A percentile compares a stretch with the other conserved stretches of the same genome.
Evolutionary conservation across 2,329 filamentous ascomycete species (phyloP).

Genomic region (Aspergillus brasiliensis): DNA sequence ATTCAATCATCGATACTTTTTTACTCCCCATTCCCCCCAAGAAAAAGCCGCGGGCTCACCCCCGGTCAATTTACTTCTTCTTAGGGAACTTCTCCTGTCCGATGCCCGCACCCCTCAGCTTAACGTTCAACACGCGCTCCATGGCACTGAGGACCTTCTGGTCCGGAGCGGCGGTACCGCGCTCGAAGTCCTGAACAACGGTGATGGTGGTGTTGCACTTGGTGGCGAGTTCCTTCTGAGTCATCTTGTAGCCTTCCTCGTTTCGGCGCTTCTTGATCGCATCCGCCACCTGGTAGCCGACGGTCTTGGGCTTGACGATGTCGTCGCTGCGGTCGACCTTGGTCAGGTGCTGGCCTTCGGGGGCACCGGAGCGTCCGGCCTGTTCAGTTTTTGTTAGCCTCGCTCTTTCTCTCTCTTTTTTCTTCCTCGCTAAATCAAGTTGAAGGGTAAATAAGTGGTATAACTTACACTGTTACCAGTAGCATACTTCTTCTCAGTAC

Average conservation of each 20-base stretch:
- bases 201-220: constrained; percentile 85
- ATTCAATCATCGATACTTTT: not conserved
- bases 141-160: constrained; percentile 78
- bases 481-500: constrained; percentile 89
- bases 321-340: constrained; percentile 98
- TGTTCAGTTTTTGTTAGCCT: constrained; percentile 28
- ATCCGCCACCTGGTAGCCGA: constrained; percentile 77
- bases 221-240: constrained; percentile 82
- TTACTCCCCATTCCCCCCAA: constrained; percentile 17
- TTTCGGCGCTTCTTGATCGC: constrained; percentile 79
- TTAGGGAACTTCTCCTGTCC: constrained; percentile 80
- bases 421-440: too few relatives aligned
- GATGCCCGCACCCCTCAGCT: constrained; percentile 83
- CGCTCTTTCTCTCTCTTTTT: not conserved
- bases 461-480: constrained; percentile 76
- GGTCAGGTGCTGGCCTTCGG: constrained; percentile 91
- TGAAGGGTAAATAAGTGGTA: not conserved
- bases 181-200: constrained; percentile 83
- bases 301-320: constrained; percentile 94
- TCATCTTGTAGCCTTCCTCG: constrained; percentile 90
- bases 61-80: constrained; percentile 58
- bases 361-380: constrained; percentile 49
- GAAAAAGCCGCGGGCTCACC: constrained; percentile 32
- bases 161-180: constrained; percentile 74
- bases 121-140: constrained; percentile 84